Evolutionary conservation across 1,284 basidiomycete genomes (phyloP), one percentile per base, ranked within the genome.

Genomic region (Tetrapyrgos nigripes): DNA sequence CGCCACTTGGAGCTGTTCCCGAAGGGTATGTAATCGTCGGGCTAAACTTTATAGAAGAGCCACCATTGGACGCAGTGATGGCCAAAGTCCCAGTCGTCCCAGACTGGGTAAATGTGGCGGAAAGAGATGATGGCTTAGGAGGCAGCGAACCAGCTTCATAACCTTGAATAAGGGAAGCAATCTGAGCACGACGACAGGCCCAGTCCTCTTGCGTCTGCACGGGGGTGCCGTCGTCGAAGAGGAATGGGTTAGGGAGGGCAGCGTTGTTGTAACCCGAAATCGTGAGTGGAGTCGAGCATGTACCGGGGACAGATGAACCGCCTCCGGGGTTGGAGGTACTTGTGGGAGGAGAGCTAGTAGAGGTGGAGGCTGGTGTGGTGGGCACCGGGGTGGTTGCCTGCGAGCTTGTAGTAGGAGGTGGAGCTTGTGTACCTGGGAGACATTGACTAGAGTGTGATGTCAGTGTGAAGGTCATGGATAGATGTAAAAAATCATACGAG

Each of bases 61-160:
- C 76, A 35, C 63, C 67, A 47, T 81, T 70, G 33, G 71, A 71
- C 37, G 72, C 80, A 19, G 71, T 80, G 66, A 84, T 76, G 11
- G 76, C 75, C 54, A 84, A 73, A 4, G 71, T 80, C 31, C 70
- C 74, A 5, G 56, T 52, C 11, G n/a, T 26, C 76, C 79, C 54
- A 6, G 54, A 56, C 26, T 31, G 3, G 27, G 76, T 78, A 61
- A 78, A 75, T n/a, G 77, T 70, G 2, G 71, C 76, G 10, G 74
- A 76, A 54, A 84, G 67, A 14, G 69, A 66, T 10, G 71, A 59
- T 0, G 83, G 83, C 61, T 71, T 73, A 17, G 71, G 71, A 0
- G 83, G 82, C 14, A 83, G 66, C 1, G 72, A 72, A 6, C 83
- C 83, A 3, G 79, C 73, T 70, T 85, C 83, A 65, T 82, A 80